Evolutionary conservation across 805 yeast species (phyloP).

Genomic region (Cyberlindnera petersonii): DNA sequence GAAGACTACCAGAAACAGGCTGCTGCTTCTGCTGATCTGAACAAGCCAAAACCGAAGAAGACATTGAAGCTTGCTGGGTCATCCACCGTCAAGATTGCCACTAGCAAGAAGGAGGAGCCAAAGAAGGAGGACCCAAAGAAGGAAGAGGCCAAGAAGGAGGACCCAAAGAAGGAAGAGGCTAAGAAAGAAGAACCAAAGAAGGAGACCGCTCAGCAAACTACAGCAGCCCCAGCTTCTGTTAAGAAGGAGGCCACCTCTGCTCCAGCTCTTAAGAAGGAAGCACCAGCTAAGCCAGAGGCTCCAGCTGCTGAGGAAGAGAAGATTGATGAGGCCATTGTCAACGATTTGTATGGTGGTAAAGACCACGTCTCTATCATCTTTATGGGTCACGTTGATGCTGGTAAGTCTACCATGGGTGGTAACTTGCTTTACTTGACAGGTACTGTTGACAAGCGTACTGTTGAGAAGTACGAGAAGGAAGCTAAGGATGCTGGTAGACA

Average conservation of each 20-base stretch:
- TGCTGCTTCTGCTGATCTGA: constrained; percentile 22
- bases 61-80: constrained; percentile 65
- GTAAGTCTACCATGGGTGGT: constrained; percentile 99
- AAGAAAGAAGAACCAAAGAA: constrained; percentile 16
- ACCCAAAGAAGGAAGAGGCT: constrained; percentile 20
- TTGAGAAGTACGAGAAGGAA: constrained; percentile 96
- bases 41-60: constrained; percentile 40
- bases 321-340: constrained; percentile 82
- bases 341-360: constrained; percentile 94
- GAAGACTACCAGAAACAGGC: constrained; percentile 75
- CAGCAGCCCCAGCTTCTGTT: constrained; percentile 21
- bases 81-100: constrained; percentile 60
- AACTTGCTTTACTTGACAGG: constrained; percentile 90
- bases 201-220: constrained; percentile 25
- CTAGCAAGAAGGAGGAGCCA: constrained; percentile 36
- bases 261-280: constrained; percentile 10
- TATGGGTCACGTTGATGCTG: constrained; percentile 99
- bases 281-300: constrained; percentile 14
- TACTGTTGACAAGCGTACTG: constrained; percentile 97
- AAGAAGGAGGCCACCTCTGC: constrained; percentile 24
- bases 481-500: constrained; percentile 99
- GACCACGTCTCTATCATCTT: constrained; percentile 95
- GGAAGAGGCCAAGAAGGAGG: constrained; percentile 25
- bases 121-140: constrained; percentile 27
- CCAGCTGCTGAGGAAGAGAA: constrained; percentile 47